These are phyloP conservation scores for Moringa oleifera DNA, from an alignment of 345 rosid genomes.

Conservation along the genomic window DNA sequence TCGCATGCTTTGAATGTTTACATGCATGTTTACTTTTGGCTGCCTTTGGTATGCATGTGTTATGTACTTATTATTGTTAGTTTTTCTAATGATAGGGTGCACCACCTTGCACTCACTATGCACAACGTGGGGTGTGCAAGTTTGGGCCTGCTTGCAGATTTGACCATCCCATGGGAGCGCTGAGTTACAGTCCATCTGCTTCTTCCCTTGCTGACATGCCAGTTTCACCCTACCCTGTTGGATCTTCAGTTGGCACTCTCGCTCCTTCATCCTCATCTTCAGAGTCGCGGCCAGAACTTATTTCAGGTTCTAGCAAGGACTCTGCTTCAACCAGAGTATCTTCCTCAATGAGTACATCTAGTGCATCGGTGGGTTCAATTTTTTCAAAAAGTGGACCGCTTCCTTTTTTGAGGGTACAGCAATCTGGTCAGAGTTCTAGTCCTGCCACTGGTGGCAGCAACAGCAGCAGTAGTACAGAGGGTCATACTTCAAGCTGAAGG, in stretches of 20 bases:
- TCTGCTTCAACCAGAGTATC: slow-evolving; percentile 30
- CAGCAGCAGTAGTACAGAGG: slow-evolving; percentile 20
- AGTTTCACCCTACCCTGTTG: slow-evolving; percentile 63
- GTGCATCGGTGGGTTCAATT: slow-evolving; percentile 37
- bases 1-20: not conserved
- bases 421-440: slow-evolving; percentile 41
- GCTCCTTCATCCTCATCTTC: slow-evolving; percentile 68
- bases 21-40: not conserved
- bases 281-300: slow-evolving; percentile 49
- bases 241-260: slow-evolving; percentile 55
- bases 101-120: slow-evolving; percentile 51
- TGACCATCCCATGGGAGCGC: slow-evolving; percentile 61
- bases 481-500: slow-evolving; percentile 27
- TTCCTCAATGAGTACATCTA: slow-evolving; percentile 31
- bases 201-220: slow-evolving; percentile 83
- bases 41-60: not conserved
- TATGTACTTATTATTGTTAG: not conserved
- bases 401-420: slow-evolving; percentile 31
- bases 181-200: slow-evolving; percentile 68
- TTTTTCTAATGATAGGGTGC: slow-evolving; percentile 40
- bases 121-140: slow-evolving; percentile 63
- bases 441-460: slow-evolving; percentile 26
- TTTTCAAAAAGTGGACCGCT: slow-evolving; percentile 29
- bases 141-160: slow-evolving; percentile 71
- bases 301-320: slow-evolving; percentile 43